Percentiles rank a stretch among this genome's conserved stretches.
These are phyloP conservation scores for Didymella pomorum DNA, from an alignment of 2,329 filamentous ascomycete species.

Conservation along the genomic window DNA sequence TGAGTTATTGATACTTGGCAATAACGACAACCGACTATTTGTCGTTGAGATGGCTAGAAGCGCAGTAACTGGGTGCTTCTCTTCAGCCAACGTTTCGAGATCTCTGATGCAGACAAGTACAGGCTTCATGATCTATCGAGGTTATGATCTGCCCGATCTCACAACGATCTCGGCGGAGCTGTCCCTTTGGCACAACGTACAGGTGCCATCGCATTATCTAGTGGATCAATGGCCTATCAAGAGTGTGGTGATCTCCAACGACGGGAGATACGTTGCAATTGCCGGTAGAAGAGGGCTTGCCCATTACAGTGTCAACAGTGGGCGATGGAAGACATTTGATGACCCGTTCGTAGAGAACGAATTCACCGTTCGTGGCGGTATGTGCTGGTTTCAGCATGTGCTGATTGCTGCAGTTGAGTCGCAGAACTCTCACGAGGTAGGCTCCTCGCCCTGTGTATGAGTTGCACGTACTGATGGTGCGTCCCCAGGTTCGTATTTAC, in stretches of 20 bases:
- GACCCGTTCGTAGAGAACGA: conserved; percentile 83
- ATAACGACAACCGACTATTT: conserved; percentile 81
- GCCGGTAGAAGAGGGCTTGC: conserved; percentile 91
- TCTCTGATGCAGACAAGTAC: conserved; percentile 89
- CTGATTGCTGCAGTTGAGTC: conserved; percentile 92
- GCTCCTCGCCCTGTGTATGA: conserved; percentile 5
- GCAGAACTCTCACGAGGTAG: conserved; percentile 77
- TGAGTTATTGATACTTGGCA: conserved; percentile 78
- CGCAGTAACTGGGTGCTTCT: conserved; percentile 91
- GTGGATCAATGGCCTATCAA: conserved; percentile 93
- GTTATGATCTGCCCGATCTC: conserved; percentile 88
- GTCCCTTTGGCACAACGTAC: conserved; percentile 92
- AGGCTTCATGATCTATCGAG: conserved; percentile 89
- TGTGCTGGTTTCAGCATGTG: conserved; percentile 99
- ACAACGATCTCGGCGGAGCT: conserved; percentile 92
- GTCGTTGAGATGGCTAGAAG: conserved; percentile 91
- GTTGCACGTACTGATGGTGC: conserved; percentile 11
- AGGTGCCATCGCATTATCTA: conserved; percentile 84
- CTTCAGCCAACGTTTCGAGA: conserved; percentile 86
- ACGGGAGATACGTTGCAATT: conserved; percentile 94
- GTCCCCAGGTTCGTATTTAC: conserved; percentile 76
- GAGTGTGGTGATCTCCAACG: conserved; percentile 84
- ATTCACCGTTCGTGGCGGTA: conserved; percentile 90
- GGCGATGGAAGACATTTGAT: conserved; percentile 93
- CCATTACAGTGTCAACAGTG: conserved; percentile 94